These are phyloP conservation scores for Conringia planisiliqua DNA, from an alignment of 345 rosid genomes.

Conservation along the genomic window DNA sequence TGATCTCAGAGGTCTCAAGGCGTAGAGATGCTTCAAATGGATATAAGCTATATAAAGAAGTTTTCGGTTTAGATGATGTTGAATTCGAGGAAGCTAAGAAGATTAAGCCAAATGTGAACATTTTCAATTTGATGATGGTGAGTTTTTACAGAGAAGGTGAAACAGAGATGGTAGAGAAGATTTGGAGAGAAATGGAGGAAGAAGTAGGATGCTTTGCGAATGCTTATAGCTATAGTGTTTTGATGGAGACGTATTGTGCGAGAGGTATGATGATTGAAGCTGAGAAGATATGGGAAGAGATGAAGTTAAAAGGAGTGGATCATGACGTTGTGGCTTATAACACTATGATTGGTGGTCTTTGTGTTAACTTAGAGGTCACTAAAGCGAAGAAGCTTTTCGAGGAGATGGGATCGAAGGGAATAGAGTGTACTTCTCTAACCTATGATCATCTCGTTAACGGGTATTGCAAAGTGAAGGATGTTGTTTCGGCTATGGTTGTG, in stretches of 20 bases:
- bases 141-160: constrained; percentile 59
- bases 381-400: constrained; percentile 55
- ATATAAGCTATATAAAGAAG: constrained; percentile 54
- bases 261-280: constrained; percentile 61
- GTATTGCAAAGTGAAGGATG: constrained; percentile 54
- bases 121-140: constrained; percentile 64
- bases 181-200: constrained; percentile 62
- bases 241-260: constrained; percentile 51
- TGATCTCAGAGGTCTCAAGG: constrained; percentile 47
- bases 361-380: constrained; percentile 43
- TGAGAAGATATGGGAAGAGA: constrained; percentile 60
- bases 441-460: constrained; percentile 64
- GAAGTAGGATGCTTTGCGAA: constrained; percentile 42
- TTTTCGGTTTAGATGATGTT: constrained; percentile 45
- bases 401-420: constrained; percentile 57
- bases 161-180: constrained; percentile 51
- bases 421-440: constrained; percentile 45
- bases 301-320: constrained; percentile 47
- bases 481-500: constrained; percentile 49
- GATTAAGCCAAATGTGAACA: constrained; percentile 52
- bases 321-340: constrained; percentile 60
- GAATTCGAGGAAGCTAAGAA: constrained; percentile 18
- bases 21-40: constrained; percentile 45
- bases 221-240: constrained; percentile 50
- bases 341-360: constrained; percentile 65